phyloP scores from a whole-genome alignment of 2,329 filamentous ascomycete genomes.

The Gnomoniopsis sp. region DNA sequence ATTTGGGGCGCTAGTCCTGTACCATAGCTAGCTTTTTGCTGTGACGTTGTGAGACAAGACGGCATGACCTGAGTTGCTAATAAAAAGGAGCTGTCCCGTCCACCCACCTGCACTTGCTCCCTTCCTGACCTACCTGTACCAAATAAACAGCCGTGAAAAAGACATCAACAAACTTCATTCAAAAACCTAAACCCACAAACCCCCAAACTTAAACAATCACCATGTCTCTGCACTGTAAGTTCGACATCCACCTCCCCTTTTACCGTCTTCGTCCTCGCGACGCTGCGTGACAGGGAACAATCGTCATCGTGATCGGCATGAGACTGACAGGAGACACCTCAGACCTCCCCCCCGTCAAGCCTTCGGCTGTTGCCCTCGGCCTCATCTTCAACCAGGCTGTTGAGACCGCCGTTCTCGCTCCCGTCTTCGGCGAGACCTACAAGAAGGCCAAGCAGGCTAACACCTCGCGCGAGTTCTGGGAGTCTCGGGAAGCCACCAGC shows the following conservation, averaged over 20 bases:
- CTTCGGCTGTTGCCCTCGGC: conserved; percentile 94
- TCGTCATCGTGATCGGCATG: not conserved
- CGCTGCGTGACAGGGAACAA: not conserved
- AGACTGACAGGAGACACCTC: conserved; percentile 3
- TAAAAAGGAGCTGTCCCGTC: no score
- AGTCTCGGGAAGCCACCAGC: conserved; percentile 85
- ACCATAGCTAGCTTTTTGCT: no score
- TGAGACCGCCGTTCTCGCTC: conserved; percentile 20
- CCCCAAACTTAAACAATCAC: conserved; percentile 15
- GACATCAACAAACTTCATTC: not conserved
- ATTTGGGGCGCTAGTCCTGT: no score
- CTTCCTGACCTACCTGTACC: not conserved
- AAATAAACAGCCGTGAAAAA: not conserved
- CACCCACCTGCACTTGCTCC: no score
- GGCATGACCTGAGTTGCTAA: no score
- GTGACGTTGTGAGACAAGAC: no score
- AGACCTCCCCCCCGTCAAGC: conserved; percentile 80
- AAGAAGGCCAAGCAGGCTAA: conserved; percentile 86
- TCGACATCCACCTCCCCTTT: not conserved
- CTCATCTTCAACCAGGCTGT: conserved; percentile 81
- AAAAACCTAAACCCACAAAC: not conserved
- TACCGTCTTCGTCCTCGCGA: not conserved
- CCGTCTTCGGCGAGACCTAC: conserved; percentile 74
- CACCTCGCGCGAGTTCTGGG: conserved; percentile 94
- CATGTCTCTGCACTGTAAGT: conserved; percentile 62